Conservation (phyloP, 2,329 filamentous ascomycete species). For the Teratosphaeria zuluensis region DNA sequence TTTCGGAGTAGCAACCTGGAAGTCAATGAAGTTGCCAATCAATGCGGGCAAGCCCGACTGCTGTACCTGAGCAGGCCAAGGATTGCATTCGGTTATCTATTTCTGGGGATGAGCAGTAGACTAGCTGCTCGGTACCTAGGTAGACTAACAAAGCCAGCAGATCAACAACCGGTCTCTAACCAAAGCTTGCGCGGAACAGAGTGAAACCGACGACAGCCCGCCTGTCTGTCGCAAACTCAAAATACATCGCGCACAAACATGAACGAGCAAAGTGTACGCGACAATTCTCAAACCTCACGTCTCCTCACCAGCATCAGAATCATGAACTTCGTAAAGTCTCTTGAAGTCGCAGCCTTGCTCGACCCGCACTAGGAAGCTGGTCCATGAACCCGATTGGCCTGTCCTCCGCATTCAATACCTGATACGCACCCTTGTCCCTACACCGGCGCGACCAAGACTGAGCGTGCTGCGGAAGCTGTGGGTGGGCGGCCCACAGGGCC, state of each 20-base stretch:
- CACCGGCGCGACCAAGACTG: not conserved
- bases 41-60: not conserved
- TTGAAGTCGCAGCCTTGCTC: not conserved
- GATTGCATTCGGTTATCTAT: not conserved
- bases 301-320: not conserved
- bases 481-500: not conserved
- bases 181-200: not conserved
- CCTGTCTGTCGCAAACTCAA: not conserved
- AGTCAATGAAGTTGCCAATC: too few species aligned
- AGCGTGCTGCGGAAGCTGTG: not conserved
- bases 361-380: not conserved
- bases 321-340: not conserved
- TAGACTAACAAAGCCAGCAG: not conserved
- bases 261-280: not conserved
- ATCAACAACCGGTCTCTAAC: not conserved
- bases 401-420: not conserved
- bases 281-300: not conserved
- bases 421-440: not conserved
- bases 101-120: not conserved
- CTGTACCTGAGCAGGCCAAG: not conserved
- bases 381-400: not conserved
- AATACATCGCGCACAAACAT: not conserved
- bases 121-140: not conserved
- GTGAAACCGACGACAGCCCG: not conserved
- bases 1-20: too few species aligned